phyloP scores from a whole-genome alignment of 768 basidiomycete genomes.

The Kwoniella sp. region DNA sequence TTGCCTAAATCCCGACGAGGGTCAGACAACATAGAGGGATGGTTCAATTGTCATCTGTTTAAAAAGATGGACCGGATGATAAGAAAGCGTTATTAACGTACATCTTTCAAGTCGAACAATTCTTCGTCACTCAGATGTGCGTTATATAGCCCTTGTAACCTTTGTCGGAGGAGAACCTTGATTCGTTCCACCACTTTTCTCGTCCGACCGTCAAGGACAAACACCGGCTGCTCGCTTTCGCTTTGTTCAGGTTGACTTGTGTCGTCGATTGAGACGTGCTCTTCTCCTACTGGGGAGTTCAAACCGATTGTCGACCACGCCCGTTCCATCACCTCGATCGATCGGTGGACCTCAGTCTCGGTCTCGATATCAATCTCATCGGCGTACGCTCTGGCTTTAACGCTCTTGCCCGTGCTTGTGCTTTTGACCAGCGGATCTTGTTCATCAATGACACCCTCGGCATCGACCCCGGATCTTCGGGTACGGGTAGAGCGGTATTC shows the following conservation, averaged over 20 bases:
- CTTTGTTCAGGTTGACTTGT: no score
- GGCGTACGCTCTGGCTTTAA: no score
- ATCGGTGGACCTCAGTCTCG: not conserved
- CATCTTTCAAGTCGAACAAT: conserved; percentile 20
- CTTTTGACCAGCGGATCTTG: no score
- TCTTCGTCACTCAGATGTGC: conserved; percentile 9
- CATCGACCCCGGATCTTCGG: no score
- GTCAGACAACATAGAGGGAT: no score
- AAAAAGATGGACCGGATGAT: no score
- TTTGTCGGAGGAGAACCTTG: not conserved
- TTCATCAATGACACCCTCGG: no score
- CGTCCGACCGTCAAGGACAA: not conserved
- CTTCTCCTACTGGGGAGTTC: not conserved
- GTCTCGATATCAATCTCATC: not conserved
- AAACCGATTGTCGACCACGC: not conserved
- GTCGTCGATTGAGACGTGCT: no score
- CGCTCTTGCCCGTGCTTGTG: not conserved
- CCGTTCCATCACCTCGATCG: conserved; percentile 5
- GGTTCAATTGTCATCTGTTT: no score
- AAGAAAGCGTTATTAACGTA: no score
- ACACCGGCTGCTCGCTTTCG: no score
- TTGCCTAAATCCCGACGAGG: no score
- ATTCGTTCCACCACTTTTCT: not conserved
- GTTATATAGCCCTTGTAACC: conserved; percentile 10
- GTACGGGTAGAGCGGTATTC: not conserved